Percentiles rank a stretch among this genome's conserved stretches.
Conservation (phyloP, 345 rosid species). For the Eucalyptus fibrosa region DNA sequence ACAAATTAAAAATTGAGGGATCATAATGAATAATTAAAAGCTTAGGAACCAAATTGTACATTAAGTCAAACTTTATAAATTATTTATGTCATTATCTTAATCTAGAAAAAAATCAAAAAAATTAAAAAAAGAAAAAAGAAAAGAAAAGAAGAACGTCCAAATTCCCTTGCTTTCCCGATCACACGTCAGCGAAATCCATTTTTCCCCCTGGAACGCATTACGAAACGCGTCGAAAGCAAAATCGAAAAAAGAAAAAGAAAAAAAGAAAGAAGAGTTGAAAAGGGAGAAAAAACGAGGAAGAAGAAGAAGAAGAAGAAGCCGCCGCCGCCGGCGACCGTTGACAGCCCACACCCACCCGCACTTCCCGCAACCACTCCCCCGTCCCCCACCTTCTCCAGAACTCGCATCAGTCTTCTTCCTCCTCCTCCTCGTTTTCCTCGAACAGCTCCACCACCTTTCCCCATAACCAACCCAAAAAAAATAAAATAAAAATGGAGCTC, state of each 20-base stretch:
- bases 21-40: no score
- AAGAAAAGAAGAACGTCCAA: neutral
- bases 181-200: neutral
- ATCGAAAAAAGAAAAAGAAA: neutral
- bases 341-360: neutral
- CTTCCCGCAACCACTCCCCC: neutral
- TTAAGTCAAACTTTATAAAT: no score
- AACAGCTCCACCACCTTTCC: neutral
- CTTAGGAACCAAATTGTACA: neutral
- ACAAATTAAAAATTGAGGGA: no score
- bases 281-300: neutral
- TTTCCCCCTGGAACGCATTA: neutral
- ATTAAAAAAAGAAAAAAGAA: neutral
- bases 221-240: neutral
- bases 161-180: neutral
- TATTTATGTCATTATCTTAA: no score
- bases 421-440: neutral
- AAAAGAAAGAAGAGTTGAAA: neutral
- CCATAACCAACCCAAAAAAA: neutral
- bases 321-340: neutral
- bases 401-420: neutral
- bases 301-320: neutral
- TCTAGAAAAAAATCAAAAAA: fast-evolving
- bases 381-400: neutral
- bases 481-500: neutral